Evolutionary conservation across 345 rosid genomes (phyloP).

Genomic region (Sonneratia caseolaris): DNA sequence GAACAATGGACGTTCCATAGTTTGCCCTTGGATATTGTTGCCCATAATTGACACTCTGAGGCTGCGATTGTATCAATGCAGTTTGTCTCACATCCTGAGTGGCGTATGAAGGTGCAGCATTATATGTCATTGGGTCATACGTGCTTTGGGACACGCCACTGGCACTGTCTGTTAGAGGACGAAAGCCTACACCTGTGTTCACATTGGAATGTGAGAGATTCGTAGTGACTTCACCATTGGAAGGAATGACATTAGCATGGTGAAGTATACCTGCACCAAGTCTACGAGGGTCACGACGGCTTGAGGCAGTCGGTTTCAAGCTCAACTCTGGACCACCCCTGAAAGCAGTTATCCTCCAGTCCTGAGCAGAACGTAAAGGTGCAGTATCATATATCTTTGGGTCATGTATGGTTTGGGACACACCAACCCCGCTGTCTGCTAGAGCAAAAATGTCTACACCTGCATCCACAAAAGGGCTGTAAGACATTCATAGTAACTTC

Average conservation of each 20-base stretch:
- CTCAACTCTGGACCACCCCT: too few relatives aligned
- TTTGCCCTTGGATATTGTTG: slow-evolving; percentile 2
- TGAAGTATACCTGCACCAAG: slow-evolving; percentile 6
- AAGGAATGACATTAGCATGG: neutral
- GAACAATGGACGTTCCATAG: slow-evolving; percentile 5
- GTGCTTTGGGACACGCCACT: neutral
- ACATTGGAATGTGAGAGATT: slow-evolving; percentile 1
- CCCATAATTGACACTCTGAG: slow-evolving; percentile 1
- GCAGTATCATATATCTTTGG: too few relatives aligned
- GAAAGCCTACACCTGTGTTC: slow-evolving; percentile 3
- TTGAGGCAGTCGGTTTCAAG: neutral
- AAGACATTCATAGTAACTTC: neutral
- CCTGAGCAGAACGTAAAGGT: too few relatives aligned
- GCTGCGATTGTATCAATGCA: slow-evolving; percentile 2
- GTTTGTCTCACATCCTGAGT: neutral
- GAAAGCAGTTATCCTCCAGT: too few relatives aligned
- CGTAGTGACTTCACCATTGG: neutral
- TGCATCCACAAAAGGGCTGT: neutral
- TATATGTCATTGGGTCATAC: neutral
- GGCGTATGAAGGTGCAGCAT: neutral
- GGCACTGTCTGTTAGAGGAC: slow-evolving; percentile 1
- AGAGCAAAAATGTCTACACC: neutral
- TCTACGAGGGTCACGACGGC: slow-evolving; percentile 5
- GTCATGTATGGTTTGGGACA: too few relatives aligned
- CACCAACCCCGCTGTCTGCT: too few relatives aligned